Base-by-base conservation (phyloP, 1,284 basidiomycete genomes). In the Ceratobasidium sp. region DNA sequence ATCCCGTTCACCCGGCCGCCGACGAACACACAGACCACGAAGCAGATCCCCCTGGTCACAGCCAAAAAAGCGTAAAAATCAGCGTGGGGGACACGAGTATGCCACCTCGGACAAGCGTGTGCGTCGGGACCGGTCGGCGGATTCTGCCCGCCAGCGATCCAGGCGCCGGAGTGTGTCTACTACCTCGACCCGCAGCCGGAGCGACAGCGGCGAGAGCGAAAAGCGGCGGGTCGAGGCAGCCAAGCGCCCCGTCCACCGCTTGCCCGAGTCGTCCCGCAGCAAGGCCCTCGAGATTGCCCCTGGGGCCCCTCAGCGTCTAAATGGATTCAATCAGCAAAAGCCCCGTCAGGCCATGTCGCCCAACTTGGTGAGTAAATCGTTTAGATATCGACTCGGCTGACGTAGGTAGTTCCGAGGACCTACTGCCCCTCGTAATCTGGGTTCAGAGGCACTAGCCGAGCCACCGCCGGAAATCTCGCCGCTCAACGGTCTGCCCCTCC, bases 1-100 rank as follows among this genome's bases (percentile, higher is more conserved):
- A 67, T 87, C 88, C 52, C 80, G 84, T 68, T 82, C 83, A 29
- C 82, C 83, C 3, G 86, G 86, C 73, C 84, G 84, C 49, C 82
- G 81, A 56, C 83, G 83, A 49, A 80, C 79, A 8, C 34, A 40
- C 32, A 67, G 58, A 47, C 42, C 76, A 34, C 75, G 73, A 64
- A 79, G 78, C 40, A 79, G 76, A 17, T 80, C 80, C 43, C 79
- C 81, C 7, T 56, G 64, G 52, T 13, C n/a, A 53, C 34, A 55
- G 17, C 50, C 43, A 25, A 58, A 55, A 55, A 69, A 69, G 29
- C 69, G 69, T 67, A 72, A 65, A 75, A 54, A 55, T 20, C 64
- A 67, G 22, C 64, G 64, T 8, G 64, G 64, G 13, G 64, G 64
- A 5, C 50, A 65, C 13, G 72, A 71, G 47, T 72, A 55, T 45